These are phyloP conservation scores for Beta lomatogona DNA, from an alignment of 179 eudicot species.

Conservation along the genomic window DNA sequence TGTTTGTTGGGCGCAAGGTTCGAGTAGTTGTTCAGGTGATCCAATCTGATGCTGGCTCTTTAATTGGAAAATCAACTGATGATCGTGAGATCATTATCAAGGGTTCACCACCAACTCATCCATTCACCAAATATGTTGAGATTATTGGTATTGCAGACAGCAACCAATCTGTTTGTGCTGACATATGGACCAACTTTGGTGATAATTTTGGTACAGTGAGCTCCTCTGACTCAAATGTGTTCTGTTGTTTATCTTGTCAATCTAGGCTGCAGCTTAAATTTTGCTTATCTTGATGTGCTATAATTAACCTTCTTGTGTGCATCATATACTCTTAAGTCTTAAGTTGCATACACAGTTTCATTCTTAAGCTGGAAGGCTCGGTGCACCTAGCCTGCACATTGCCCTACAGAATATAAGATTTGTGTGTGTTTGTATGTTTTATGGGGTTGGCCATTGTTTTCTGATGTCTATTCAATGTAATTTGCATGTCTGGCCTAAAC, in stretches of 20 bases:
- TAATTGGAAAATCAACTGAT: constrained; percentile 76
- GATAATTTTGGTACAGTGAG: constrained; percentile 66
- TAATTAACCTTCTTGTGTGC: not conserved
- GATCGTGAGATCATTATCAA: constrained; percentile 68
- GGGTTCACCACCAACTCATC: constrained; percentile 53
- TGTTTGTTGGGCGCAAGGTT: constrained; percentile 74
- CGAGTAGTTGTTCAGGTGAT: constrained; percentile 76
- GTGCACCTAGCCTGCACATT: not conserved
- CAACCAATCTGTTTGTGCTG: constrained; percentile 71
- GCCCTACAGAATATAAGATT: not conserved
- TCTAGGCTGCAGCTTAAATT: not conserved
- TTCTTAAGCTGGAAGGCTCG: not conserved
- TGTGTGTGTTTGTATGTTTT: not conserved
- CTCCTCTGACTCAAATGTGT: not conserved
- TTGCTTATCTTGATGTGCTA: not conserved
- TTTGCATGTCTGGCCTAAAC: too few relatives aligned
- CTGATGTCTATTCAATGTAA: not conserved
- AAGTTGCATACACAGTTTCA: not conserved
- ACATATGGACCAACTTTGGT: constrained; percentile 84
- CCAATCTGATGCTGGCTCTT: constrained; percentile 54
- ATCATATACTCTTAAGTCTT: too few relatives aligned
- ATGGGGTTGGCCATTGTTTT: not conserved
- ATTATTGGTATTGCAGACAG: constrained; percentile 87
- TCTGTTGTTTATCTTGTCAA: not conserved
- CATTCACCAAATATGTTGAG: constrained; percentile 69